Evolutionary conservation across 140 eudicot species (phyloP).

Genomic region (Anethum foeniculum): DNA sequence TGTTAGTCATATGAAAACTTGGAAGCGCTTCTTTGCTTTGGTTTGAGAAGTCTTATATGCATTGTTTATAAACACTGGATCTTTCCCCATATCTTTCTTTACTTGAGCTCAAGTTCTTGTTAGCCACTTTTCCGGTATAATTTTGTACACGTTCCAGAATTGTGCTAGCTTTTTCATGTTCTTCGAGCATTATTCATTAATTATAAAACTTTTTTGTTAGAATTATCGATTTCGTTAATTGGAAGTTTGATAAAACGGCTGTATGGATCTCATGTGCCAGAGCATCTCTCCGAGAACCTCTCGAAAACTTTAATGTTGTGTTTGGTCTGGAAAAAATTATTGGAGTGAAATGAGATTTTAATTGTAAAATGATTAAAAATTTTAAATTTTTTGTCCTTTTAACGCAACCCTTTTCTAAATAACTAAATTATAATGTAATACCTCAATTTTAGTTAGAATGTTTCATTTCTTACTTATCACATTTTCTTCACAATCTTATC

Average conservation of each 20-base stretch:
- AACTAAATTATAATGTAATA: no score
- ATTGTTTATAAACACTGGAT: not conserved
- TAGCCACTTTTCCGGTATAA: not conserved
- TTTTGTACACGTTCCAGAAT: not conserved
- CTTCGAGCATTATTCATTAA: not conserved
- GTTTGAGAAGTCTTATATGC: not conserved
- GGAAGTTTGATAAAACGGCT: not conserved
- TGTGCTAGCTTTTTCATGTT: not conserved
- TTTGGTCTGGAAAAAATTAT: no score
- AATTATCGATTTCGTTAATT: not conserved
- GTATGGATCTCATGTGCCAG: no score
- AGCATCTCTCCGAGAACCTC: no score
- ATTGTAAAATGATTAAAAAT: no score
- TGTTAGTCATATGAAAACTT: conserved; percentile 23
- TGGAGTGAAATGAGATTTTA: no score
- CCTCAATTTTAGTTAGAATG: no score
- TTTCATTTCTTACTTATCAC: no score
- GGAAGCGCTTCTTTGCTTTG: conserved; percentile 39
- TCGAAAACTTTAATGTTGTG: no score
- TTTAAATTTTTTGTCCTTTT: no score
- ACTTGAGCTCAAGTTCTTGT: not conserved
- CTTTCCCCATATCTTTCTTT: conserved; percentile 27
- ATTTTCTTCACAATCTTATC: no score
- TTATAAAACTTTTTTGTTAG: not conserved
- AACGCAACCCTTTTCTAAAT: no score